Percentiles rank a stretch among this genome's conserved stretches.
phyloP scores from a whole-genome alignment of 2,329 filamentous ascomycete species.

The Magnaporthiopsis rhizophila region DNA sequence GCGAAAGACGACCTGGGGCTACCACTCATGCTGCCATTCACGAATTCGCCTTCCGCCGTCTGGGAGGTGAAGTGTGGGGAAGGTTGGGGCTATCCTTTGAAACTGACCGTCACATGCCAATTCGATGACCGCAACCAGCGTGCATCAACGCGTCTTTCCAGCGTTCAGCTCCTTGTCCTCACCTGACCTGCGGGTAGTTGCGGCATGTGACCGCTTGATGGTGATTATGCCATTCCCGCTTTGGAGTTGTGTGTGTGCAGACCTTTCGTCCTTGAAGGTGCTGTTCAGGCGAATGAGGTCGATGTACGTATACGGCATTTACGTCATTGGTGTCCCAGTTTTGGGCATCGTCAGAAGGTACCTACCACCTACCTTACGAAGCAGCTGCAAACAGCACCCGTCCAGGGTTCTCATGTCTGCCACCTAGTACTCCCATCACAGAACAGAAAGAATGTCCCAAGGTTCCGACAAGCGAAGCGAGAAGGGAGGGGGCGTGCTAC shows the following conservation, averaged over 20 bases:
- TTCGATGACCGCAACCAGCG: no score
- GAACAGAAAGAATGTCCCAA: neutral
- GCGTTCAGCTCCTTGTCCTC: neutral
- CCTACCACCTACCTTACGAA: no score
- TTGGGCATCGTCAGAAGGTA: neutral
- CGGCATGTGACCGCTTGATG: neutral
- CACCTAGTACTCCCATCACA: neutral
- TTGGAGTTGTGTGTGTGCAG: neutral
- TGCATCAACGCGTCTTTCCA: neutral
- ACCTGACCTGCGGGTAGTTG: neutral
- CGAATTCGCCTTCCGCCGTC: no score
- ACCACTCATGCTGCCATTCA: no score
- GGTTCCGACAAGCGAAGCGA: neutral
- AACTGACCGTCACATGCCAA: no score
- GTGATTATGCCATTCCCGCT: no score
- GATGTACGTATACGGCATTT: neutral
- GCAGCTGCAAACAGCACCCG: neutral
- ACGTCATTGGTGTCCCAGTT: neutral
- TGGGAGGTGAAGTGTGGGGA: no score
- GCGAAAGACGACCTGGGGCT: no score
- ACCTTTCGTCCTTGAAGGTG: neutral
- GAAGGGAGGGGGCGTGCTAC: conserved; percentile 40
- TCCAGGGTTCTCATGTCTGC: neutral
- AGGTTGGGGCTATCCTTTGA: no score
- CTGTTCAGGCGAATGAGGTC: neutral